These are phyloP conservation scores for Colletotrichum brevisporum DNA, from an alignment of 2,329 filamentous ascomycete genomes.

Conservation along the genomic window DNA sequence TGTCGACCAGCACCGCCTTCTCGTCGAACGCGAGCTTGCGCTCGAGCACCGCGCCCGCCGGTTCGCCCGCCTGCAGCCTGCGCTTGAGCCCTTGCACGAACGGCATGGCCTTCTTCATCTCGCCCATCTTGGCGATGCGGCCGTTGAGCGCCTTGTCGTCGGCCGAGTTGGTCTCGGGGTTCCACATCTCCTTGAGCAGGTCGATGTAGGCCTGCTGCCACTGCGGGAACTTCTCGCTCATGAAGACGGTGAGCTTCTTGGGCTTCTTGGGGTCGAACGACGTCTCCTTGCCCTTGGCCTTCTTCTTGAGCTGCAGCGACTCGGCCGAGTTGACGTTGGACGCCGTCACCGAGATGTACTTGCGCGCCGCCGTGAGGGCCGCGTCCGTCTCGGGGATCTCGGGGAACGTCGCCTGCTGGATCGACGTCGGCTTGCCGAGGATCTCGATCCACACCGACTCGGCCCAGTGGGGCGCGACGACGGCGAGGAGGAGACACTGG, in stretches of 20 bases:
- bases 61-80: slow-evolving; percentile 80
- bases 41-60: slow-evolving; percentile 79
- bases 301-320: slow-evolving; percentile 85
- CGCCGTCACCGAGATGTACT: slow-evolving; percentile 83
- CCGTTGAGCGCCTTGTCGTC: slow-evolving; percentile 87
- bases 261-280: slow-evolving; percentile 91
- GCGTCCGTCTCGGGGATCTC: slow-evolving; percentile 75
- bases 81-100: slow-evolving; percentile 92
- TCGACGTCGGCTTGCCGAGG: slow-evolving; percentile 79
- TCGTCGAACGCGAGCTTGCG: slow-evolving; percentile 92
- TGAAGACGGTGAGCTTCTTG: slow-evolving; percentile 91
- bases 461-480: slow-evolving; percentile 92
- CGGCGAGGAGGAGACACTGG: slow-evolving; percentile 85
- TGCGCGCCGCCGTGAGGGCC: slow-evolving; percentile 80
- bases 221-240: slow-evolving; percentile 82
- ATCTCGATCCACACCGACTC: slow-evolving; percentile 97
- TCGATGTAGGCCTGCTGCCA: slow-evolving; percentile 96
- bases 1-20: slow-evolving; percentile 79
- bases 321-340: slow-evolving; percentile 90
- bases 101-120: slow-evolving; percentile 99
- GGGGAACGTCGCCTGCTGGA: slow-evolving; percentile 86
- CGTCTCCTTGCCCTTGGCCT: slow-evolving; percentile 90
- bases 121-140: slow-evolving; percentile 84
- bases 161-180: slow-evolving; percentile 70
- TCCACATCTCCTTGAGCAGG: slow-evolving; percentile 80